Percentiles rank a stretch among this genome's conserved stretches.
phyloP scores from a whole-genome alignment of 169 alveolate species.

The Theileria equi region DNA sequence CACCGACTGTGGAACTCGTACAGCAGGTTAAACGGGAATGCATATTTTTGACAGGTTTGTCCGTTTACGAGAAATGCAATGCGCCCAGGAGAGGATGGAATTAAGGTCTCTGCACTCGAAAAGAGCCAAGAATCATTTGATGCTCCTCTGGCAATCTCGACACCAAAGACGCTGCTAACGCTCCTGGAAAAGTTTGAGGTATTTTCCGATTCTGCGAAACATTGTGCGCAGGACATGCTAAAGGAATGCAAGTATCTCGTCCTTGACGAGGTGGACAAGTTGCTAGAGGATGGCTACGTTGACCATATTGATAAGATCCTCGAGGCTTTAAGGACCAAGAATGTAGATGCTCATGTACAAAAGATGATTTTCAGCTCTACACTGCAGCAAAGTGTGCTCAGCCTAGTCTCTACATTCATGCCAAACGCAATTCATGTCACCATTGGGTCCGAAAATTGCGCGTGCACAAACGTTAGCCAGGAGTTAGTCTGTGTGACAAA shows the following conservation, averaged over 20 bases:
- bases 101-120: slow-evolving; percentile 31
- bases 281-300: slow-evolving; percentile 74
- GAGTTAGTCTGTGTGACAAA: slow-evolving; percentile 75
- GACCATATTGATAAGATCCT: slow-evolving; percentile 42
- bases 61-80: background rate
- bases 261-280: slow-evolving; percentile 98
- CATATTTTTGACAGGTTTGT: slow-evolving; percentile 40
- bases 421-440: slow-evolving; percentile 38
- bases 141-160: slow-evolving; percentile 33
- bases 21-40: slow-evolving; percentile 89
- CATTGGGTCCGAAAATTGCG: slow-evolving; percentile 44
- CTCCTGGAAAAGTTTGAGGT: slow-evolving; percentile 29
- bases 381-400: slow-evolving; percentile 44
- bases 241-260: slow-evolving; percentile 86
- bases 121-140: slow-evolving; percentile 16
- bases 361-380: slow-evolving; percentile 57
- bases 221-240: slow-evolving; percentile 57
- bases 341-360: background rate
- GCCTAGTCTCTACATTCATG: slow-evolving; percentile 34
- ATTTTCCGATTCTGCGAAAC: background rate
- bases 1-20: slow-evolving; percentile 98
- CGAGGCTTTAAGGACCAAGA: background rate
- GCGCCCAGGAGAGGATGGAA: slow-evolving; percentile 16
- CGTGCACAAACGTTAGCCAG: slow-evolving; percentile 69
- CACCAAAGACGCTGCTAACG: slow-evolving; percentile 43